These are phyloP conservation scores for Punica granatum DNA, from an alignment of 345 rosid genomes.

Conservation along the genomic window DNA sequence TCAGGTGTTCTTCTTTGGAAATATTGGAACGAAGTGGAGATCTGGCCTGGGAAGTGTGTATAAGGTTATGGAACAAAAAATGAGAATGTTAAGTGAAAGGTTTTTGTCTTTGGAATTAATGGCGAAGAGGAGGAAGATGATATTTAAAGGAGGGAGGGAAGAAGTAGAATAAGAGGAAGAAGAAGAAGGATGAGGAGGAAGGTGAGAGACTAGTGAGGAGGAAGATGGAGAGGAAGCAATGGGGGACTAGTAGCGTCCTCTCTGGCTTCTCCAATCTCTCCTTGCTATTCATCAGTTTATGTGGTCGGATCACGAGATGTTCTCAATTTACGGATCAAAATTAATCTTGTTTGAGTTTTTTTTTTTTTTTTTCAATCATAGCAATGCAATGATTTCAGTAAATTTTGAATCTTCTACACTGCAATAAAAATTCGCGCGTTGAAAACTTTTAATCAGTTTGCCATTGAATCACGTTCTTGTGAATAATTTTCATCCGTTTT, in stretches of 20 bases:
- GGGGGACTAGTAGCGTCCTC: conserved; percentile 4
- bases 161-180: too few species aligned
- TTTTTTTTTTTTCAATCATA: too few species aligned
- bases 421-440: too few species aligned
- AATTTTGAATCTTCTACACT: too few species aligned
- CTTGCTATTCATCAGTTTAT: not conserved
- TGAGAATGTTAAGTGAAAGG: not conserved
- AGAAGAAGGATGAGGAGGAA: too few species aligned
- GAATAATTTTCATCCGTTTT: too few species aligned
- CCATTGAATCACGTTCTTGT: too few species aligned
- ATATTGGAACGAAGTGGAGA: not conserved
- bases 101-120: conserved; percentile 11
- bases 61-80: not conserved
- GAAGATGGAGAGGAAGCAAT: conserved; percentile 8
- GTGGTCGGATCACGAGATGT: too few species aligned
- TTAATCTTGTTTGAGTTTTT: too few species aligned
- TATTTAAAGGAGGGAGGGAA: conserved; percentile 37
- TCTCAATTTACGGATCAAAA: too few species aligned
- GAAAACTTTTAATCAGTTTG: too few species aligned
- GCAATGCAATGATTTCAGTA: too few species aligned
- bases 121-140: conserved; percentile 13
- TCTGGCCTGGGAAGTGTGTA: conserved; percentile 3
- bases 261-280: not conserved
- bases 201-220: not conserved
- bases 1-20: not conserved